phyloP scores from a whole-genome alignment of 1,284 basidiomycete species.

The Ustilago curta region DNA sequence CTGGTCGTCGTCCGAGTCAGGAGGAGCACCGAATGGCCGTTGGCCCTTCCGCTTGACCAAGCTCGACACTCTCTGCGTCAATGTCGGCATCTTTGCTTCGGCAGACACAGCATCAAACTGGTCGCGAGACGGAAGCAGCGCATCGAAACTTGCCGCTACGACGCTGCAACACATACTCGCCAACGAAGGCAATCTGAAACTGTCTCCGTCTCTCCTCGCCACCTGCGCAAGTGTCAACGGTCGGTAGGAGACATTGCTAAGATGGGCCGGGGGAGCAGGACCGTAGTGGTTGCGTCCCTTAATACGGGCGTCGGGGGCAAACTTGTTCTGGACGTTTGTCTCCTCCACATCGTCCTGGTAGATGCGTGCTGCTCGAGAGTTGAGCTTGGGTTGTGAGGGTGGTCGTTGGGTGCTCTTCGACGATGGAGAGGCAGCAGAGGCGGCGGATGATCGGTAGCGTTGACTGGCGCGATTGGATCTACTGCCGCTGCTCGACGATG shows the following conservation, averaged over 20 bases:
- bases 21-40: slow-evolving; percentile 35
- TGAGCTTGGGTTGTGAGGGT: slow-evolving; percentile 21
- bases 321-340: slow-evolving; percentile 28
- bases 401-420: slow-evolving; percentile 5
- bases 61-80: no score
- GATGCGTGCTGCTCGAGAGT: slow-evolving; percentile 34
- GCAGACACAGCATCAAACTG: slow-evolving; percentile 18
- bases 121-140: slow-evolving; percentile 33
- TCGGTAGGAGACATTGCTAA: slow-evolving; percentile 23
- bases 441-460: slow-evolving; percentile 22
- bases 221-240: slow-evolving; percentile 22
- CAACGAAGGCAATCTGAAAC: slow-evolving; percentile 25
- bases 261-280: no score
- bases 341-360: slow-evolving; percentile 36
- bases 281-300: slow-evolving; percentile 9
- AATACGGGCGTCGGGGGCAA: slow-evolving; percentile 28
- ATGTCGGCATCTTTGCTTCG: no score
- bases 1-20: slow-evolving; percentile 35
- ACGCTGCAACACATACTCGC: slow-evolving; percentile 23
- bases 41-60: slow-evolving; percentile 18
- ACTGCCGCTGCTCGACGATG: slow-evolving; percentile 6
- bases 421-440: slow-evolving; percentile 6
- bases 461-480: slow-evolving; percentile 15
- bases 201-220: slow-evolving; percentile 22
- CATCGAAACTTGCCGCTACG: slow-evolving; percentile 32